phyloP scores from a whole-genome alignment of 495 filamentous ascomycete genomes.

The Neurospora sp. region DNA sequence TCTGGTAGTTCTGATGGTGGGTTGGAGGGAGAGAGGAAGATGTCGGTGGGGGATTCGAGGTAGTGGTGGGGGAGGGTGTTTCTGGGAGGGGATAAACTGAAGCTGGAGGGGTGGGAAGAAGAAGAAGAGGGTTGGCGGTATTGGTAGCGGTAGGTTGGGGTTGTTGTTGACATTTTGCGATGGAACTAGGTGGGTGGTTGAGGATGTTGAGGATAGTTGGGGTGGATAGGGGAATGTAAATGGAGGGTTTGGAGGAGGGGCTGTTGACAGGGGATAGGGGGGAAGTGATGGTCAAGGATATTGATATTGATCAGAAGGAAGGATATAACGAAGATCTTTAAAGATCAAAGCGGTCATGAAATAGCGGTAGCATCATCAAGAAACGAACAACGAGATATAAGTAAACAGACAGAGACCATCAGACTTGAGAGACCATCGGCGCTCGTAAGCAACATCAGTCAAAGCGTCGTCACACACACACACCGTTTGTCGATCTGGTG shows the following conservation, averaged over 20 bases:
- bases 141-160: conserved; percentile 6
- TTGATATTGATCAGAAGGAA: not conserved
- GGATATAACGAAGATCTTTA: not conserved
- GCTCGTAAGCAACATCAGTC: not conserved
- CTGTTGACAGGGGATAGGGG: not conserved
- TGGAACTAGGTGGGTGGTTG: not conserved
- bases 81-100: not conserved
- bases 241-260: not conserved
- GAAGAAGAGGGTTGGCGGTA: not conserved
- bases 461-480: not conserved
- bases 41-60: conserved; percentile 11
- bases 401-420: not conserved
- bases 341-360: not conserved
- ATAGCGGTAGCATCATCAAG: not conserved
- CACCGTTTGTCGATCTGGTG: not conserved
- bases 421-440: not conserved
- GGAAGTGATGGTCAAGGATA: not conserved
- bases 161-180: not conserved
- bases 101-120: not conserved
- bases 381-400: not conserved
- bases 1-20: not conserved
- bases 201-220: not conserved
- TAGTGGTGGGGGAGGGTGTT: not conserved
- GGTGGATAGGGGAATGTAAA: not conserved
- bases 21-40: not conserved